phyloP scores from a whole-genome alignment of 1,284 basidiomycete genomes.

The Apiotrichum sp. region DNA sequence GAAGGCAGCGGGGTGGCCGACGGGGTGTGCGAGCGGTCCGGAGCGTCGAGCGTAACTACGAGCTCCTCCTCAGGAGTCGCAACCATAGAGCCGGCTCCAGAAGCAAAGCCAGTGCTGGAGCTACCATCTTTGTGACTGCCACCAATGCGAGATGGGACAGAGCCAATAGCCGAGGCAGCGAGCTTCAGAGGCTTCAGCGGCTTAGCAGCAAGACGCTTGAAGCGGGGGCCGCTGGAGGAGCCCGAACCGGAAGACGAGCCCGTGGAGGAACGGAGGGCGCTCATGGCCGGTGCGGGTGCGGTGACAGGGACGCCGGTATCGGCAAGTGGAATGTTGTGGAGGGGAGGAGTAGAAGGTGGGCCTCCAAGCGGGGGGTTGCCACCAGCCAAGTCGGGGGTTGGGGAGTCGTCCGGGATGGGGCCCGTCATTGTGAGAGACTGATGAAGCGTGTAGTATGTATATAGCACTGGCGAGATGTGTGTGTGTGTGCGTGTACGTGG shows the following conservation, averaged over 20 bases:
- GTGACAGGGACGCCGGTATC: too few relatives aligned
- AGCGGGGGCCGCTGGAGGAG: constrained; percentile 3
- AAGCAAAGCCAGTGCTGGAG: not conserved
- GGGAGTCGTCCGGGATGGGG: too few relatives aligned
- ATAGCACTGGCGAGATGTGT: too few relatives aligned
- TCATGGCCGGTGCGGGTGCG: not conserved
- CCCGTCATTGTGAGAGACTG: too few relatives aligned
- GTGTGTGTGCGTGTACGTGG: too few relatives aligned
- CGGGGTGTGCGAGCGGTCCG: not conserved
- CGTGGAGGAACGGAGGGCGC: not conserved
- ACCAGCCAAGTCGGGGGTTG: too few relatives aligned
- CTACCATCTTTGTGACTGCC: not conserved
- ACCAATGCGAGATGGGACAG: constrained; percentile 5
- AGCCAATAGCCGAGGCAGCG: constrained; percentile 33
- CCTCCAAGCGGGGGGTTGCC: too few relatives aligned
- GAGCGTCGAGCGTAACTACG: not conserved
- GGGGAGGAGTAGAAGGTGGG: too few relatives aligned
- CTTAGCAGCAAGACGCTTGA: constrained; percentile 32
- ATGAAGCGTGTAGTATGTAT: too few relatives aligned
- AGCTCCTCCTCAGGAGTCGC: constrained; percentile 4
- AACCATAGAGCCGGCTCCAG: not conserved
- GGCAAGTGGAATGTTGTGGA: too few relatives aligned
- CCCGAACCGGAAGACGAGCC: not conserved
- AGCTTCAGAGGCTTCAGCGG: constrained; percentile 44
- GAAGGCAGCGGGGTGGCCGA: not conserved